Evolutionary conservation across 2,329 filamentous ascomycete species (phyloP).

Genomic region (Clarireedia homoeocarpa): DNA sequence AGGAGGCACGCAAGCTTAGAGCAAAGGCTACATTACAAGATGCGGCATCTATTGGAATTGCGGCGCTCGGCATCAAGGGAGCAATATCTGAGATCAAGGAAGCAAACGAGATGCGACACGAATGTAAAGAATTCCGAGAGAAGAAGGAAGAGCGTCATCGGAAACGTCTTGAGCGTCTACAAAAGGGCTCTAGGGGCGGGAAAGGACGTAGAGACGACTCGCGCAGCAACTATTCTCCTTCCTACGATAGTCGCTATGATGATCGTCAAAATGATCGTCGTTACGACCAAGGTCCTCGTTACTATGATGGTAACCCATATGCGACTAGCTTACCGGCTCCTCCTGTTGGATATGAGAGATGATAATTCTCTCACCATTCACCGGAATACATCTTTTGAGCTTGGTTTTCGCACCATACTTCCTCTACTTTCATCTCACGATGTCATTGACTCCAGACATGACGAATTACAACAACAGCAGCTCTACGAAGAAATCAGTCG

Average conservation of each 20-base stretch:
- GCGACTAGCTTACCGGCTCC: constrained; percentile 28
- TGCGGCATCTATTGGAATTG: constrained; percentile 57
- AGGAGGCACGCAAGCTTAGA: constrained; percentile 55
- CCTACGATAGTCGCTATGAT: constrained; percentile 12
- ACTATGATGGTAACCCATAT: constrained; percentile 40
- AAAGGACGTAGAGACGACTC: constrained; percentile 7
- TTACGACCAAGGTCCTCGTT: constrained; percentile 33
- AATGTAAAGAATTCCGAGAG: constrained; percentile 45
- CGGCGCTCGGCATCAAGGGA: constrained; percentile 59
- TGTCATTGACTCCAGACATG: not conserved
- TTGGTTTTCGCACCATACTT: constrained; percentile 1
- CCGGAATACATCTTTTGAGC: not conserved
- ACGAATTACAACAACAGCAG: not conserved
- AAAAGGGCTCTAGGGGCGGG: constrained; percentile 24
- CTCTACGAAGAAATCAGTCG: not conserved
- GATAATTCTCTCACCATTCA: constrained; percentile 1
- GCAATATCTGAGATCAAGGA: constrained; percentile 59
- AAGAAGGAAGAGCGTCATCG: constrained; percentile 37
- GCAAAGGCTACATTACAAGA: constrained; percentile 57
- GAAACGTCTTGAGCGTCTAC: constrained; percentile 37
- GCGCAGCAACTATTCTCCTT: constrained; percentile 1
- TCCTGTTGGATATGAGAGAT: constrained; percentile 25
- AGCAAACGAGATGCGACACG: constrained; percentile 52
- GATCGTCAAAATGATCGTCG: constrained; percentile 16
- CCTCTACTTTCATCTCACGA: constrained; percentile 4